Conservation (phyloP, 495 filamentous ascomycete genomes). For the Xylaria flabelliformis region DNA sequence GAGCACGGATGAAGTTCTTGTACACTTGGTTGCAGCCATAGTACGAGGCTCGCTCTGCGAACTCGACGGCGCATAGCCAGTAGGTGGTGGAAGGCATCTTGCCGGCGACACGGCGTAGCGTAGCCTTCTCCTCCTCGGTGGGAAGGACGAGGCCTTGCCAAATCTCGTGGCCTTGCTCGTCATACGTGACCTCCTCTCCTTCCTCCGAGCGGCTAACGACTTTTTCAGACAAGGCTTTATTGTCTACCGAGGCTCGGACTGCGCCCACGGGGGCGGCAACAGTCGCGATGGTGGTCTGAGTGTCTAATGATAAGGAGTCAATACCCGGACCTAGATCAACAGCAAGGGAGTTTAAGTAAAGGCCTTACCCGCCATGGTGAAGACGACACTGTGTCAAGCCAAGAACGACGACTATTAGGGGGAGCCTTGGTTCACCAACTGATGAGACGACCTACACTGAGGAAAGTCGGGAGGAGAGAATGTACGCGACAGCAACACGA, state of each 20-base stretch:
- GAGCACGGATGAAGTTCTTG: constrained; percentile 64
- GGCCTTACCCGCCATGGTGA: constrained; percentile 21
- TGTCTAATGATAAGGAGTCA: constrained; percentile 27
- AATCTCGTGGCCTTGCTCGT: constrained; percentile 38
- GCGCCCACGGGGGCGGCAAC: constrained; percentile 33
- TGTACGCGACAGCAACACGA: constrained; percentile 1
- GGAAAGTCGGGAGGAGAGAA: background rate
- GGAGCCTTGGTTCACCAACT: constrained; percentile 1
- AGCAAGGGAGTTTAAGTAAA: background rate
- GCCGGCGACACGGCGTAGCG: constrained; percentile 60
- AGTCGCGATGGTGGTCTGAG: constrained; percentile 36
- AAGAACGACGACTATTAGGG: background rate
- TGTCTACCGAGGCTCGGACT: constrained; percentile 38
- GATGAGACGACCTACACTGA: constrained; percentile 22
- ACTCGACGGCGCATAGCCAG: constrained; percentile 62
- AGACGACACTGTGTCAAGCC: constrained; percentile 11
- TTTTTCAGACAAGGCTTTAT: constrained; percentile 31
- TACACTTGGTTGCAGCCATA: constrained; percentile 63
- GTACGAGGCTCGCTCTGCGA: constrained; percentile 66
- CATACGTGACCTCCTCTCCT: constrained; percentile 16
- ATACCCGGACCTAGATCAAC: background rate
- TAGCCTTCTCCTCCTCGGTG: constrained; percentile 58
- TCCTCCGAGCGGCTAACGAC: background rate
- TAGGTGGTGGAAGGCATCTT: constrained; percentile 55
- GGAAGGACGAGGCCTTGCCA: constrained; percentile 53